A percentile compares a stretch with the other conserved stretches of the same genome.
These are phyloP conservation scores for Lenzites betulinus DNA, from an alignment of 768 basidiomycete species.

Conservation along the genomic window DNA sequence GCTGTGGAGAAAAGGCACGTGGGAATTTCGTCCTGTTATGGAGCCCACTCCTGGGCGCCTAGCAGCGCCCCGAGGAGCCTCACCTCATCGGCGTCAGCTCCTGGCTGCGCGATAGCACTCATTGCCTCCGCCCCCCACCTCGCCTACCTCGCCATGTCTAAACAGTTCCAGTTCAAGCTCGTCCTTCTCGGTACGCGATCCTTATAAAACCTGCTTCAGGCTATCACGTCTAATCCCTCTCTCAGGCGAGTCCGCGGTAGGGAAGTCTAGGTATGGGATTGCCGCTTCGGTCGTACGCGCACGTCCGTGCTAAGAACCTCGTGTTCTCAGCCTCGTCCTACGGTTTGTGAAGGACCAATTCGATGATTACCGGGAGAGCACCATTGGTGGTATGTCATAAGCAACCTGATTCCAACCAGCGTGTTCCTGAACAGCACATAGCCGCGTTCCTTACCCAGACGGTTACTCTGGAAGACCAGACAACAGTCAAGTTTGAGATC, in stretches of 20 bases:
- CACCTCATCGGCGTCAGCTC: constrained; percentile 9
- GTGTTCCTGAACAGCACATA: constrained; percentile 36
- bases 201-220: no score
- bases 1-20: constrained; percentile 6
- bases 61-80: constrained; percentile 10
- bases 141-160: constrained; percentile 66
- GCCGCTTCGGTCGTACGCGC: constrained; percentile 25
- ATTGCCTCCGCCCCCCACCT: constrained; percentile 29
- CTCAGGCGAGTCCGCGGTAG: constrained; percentile 94
- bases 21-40: constrained; percentile 8
- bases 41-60: neutral
- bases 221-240: constrained; percentile 1
- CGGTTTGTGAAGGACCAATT: constrained; percentile 97
- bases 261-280: constrained; percentile 79
- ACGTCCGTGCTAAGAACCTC: constrained; percentile 27
- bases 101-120: constrained; percentile 23
- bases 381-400: constrained; percentile 72
- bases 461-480: constrained; percentile 84
- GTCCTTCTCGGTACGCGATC: constrained; percentile 80
- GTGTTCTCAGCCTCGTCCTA: constrained; percentile 71
- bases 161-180: constrained; percentile 94
- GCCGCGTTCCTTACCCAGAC: constrained; percentile 99
- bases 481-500: constrained; percentile 97
- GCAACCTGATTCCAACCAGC: constrained; percentile 13
- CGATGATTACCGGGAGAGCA: constrained; percentile 93